phyloP scores from a whole-genome alignment of 225 moss, liverwort and hornwort species.

The Pleurozium schreberi region DNA sequence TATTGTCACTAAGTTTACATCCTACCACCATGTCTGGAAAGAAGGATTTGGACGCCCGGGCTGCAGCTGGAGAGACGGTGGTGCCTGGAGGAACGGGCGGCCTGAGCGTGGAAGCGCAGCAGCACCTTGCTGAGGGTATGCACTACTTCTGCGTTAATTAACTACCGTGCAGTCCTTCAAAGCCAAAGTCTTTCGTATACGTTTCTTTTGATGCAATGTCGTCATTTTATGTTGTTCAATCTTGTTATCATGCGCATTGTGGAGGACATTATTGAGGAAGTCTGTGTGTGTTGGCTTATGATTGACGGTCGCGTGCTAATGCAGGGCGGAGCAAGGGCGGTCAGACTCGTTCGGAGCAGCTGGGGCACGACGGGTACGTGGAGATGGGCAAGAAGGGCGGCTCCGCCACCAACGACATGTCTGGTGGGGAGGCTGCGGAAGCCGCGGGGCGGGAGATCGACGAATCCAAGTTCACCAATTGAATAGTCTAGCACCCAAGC shows the following conservation, averaged over 20 bases:
- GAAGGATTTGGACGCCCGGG: constrained; percentile 3
- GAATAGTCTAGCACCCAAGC: background rate
- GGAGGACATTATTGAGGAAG: too few species aligned
- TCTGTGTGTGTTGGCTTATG: background rate
- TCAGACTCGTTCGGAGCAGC: background rate
- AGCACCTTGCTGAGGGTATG: constrained; percentile 25
- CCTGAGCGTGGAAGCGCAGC: constrained; percentile 33
- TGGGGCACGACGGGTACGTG: background rate
- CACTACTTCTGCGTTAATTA: too few species aligned
- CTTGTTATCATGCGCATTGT: fast-evolving
- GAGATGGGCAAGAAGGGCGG: background rate
- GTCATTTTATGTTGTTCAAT: background rate
- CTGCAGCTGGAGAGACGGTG: constrained; percentile 32
- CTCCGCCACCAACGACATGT: background rate
- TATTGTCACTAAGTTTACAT: background rate
- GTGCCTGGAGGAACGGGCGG: constrained; percentile 36
- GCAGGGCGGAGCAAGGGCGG: background rate
- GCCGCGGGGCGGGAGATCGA: background rate
- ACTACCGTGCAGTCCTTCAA: background rate
- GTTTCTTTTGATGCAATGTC: too few species aligned
- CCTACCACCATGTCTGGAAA: background rate
- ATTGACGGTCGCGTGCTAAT: background rate
- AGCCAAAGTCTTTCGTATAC: background rate
- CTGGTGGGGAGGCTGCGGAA: background rate
- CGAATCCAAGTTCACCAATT: background rate